Evolutionary conservation across 305 asterid species (phyloP), one percentile per base, ranked within the genome.

Genomic region (Striga hermonthica): DNA sequence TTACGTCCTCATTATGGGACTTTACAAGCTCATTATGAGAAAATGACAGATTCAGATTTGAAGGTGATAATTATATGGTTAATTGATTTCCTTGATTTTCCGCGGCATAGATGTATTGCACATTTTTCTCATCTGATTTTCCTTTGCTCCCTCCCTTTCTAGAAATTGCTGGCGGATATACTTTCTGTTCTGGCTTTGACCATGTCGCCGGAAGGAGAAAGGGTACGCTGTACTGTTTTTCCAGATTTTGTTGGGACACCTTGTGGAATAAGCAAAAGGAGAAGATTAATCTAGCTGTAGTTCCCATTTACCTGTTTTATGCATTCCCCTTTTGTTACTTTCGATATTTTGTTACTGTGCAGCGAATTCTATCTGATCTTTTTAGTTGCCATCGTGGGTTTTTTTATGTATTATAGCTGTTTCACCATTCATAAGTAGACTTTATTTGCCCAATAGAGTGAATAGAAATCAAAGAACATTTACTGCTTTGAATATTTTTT

Each of bases 141-240:
- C 69, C 67, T 6, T 67, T 52, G 1, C 49, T 47, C 74, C 43
- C 48, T 44, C 72, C 73, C 84, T 34, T 56, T 56, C 8, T 56
- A 91, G 99, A 91, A 78, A 79, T 66, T 91, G 66, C 80, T 94
- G 43, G 97, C 99, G 4, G 99, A 94, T 76, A 87, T 94, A 71
- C 98, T 90, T 40, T 94, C 99, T 43, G 96, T 94, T 72, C 75
- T 94, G 90, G 99, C 99, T 43, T 77, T 91, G 88, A 94, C 99
- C 49, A 94, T 94, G 99, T 94, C 99, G 38, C 96, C 96, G 43
- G 98, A 94, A 81, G 99, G 98, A 73, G 94, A 91, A 82, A 78
- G 97, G 90, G 99, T 94, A 85, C 7, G 76, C 62, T 58, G 5
- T 62, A 44, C 65, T 45, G 49, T 75, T 53, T 64, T 64, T 53